These are phyloP conservation scores for Colletotrichum caudatum DNA, from an alignment of 2,329 filamentous ascomycete genomes.

Conservation along the genomic window DNA sequence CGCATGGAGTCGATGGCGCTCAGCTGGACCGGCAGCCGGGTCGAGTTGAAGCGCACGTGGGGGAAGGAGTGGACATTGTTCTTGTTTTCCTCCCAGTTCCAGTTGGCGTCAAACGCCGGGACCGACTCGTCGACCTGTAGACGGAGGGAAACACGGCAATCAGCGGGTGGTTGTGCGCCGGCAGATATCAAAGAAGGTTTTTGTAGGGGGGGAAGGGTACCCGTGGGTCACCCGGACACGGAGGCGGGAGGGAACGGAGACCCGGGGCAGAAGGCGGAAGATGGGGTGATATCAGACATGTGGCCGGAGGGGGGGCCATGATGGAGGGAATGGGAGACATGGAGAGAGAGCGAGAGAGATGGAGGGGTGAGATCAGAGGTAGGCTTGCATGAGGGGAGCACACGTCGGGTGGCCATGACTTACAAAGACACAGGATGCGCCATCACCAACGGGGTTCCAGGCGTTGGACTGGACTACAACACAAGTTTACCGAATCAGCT, in stretches of 20 bases:
- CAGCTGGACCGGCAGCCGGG: constrained; percentile 46
- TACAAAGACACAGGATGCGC: constrained; percentile 50
- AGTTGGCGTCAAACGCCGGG: constrained; percentile 50
- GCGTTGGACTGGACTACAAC: constrained; percentile 49
- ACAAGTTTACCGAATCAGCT: constrained; percentile 16
- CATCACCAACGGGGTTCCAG: constrained; percentile 47
- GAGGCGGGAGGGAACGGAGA: neutral
- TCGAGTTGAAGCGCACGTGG: constrained; percentile 49
- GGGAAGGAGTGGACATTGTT: constrained; percentile 50
- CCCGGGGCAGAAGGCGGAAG: neutral
- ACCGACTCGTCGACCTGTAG: constrained; percentile 45
- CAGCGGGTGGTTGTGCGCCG: neutral
- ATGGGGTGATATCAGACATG: neutral
- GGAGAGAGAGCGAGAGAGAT: neutral
- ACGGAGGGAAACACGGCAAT: neutral
- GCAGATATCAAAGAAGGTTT: neutral
- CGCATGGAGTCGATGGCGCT: constrained; percentile 47
- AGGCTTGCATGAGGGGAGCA: neutral
- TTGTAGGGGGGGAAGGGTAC: no score
- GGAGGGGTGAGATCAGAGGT: neutral
- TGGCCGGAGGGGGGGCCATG: neutral
- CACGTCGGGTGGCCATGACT: constrained; percentile 38
- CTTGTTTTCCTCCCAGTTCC: constrained; percentile 47
- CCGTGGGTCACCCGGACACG: neutral
- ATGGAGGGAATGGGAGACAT: neutral